Evolutionary conservation across 129 eudicot genomes (phyloP), one percentile per base, ranked within the genome.

Genomic region (Chrysanthemum makinoi): DNA sequence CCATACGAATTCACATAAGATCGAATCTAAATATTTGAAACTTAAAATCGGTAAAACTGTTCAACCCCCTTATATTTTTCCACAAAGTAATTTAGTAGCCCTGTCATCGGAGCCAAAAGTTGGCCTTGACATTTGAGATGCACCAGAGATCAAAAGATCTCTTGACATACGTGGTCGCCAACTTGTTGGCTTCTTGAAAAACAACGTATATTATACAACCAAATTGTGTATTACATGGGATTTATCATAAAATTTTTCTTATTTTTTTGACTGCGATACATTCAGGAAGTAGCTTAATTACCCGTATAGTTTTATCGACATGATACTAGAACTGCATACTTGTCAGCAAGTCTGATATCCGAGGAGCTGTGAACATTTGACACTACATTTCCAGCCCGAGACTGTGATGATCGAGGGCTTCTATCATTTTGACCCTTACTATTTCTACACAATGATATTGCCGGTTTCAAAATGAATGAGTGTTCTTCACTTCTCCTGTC

Each of bases 401-500:
- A 35, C 44, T 35, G 44, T 68, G 88, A 82, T 14, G 78, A 66
- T 57, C 35, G 77, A 52, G 75, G 69, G 62, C 26, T 77, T 68
- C 55, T 77, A 69, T 79, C 88, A 58, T 51, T 69, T 59, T 72
- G 82, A 81, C 67, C 80, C 70, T 82, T 89, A 8, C 77, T 35
- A 33, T 55, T 66, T 87, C 86, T 66, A 90, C 85, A 87, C 61
- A 75, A 30, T 51, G 96, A 79, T 16, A 86, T 80, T 61, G 89
- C 89, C 24, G 97, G 96, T 72, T 89, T 94, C 68, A 94, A 86
- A 75, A 94, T 94, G 48, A 94, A 94, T 6, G 98, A 94, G 77
- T 94, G 98, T 77, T 94, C 97, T 87, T 94, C 98, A 35, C 98
- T 97, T 86, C 93, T 87, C 96, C 98, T 94, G 87, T 77, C 56